Conservation (phyloP, 805 yeast species). For the Candida vartiovaarae region DNA sequence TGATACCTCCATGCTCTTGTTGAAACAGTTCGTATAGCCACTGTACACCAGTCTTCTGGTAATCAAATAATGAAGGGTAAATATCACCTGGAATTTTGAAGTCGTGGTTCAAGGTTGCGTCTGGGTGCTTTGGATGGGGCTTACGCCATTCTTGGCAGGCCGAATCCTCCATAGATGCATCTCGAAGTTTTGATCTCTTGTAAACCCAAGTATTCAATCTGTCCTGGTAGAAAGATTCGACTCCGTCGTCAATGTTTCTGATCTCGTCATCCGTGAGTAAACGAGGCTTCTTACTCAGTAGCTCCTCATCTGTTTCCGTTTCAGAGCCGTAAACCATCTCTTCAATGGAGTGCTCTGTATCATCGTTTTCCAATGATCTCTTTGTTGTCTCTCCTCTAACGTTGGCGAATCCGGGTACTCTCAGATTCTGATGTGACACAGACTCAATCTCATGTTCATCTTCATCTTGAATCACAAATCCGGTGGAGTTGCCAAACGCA, state of each 20-base stretch:
- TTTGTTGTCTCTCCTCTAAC: constrained; percentile 10
- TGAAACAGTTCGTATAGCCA: constrained; percentile 94
- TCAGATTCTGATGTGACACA: constrained; percentile 18
- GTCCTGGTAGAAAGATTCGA: constrained; percentile 53
- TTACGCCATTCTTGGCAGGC: constrained; percentile 52
- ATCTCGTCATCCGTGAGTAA: constrained; percentile 26
- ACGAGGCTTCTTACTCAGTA: constrained; percentile 8
- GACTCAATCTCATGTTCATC: constrained; percentile 21
- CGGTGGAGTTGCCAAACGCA: constrained; percentile 74
- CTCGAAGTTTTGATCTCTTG: constrained; percentile 41
- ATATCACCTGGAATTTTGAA: constrained; percentile 87
- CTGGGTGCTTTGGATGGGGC: constrained; percentile 73
- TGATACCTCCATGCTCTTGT: constrained; percentile 89
- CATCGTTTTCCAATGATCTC: constrained; percentile 8
- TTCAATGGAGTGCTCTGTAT: constrained; percentile 12
- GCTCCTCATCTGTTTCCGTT: constrained; percentile 18
- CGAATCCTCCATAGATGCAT: constrained; percentile 1
- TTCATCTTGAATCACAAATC: constrained; percentile 38
- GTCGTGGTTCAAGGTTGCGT: constrained; percentile 63
- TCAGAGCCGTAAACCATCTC: constrained; percentile 10
- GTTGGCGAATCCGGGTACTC: constrained; percentile 19
- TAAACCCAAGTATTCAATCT: constrained; percentile 56
- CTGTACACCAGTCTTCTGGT: constrained; percentile 94
- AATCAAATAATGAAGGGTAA: constrained; percentile 78
- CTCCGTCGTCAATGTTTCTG: constrained; percentile 71